A percentile compares a stretch with the other conserved stretches of the same genome.
These are phyloP conservation scores for Termitomyces sp. DNA, from an alignment of 768 basidiomycete species.

Conservation along the genomic window DNA sequence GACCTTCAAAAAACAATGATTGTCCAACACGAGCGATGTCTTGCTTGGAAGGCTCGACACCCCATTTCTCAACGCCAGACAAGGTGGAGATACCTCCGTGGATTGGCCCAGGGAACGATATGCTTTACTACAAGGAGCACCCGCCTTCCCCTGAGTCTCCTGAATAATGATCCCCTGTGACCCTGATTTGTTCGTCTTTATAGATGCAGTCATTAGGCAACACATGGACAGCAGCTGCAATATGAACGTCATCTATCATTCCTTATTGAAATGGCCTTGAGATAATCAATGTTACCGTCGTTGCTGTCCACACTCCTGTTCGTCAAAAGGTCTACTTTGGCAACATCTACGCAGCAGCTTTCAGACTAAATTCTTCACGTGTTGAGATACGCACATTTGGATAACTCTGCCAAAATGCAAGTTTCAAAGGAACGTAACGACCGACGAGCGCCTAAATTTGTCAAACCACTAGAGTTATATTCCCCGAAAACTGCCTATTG, in stretches of 20 bases:
- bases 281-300: background rate
- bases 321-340: background rate
- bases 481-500: background rate
- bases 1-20: background rate
- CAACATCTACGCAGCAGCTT: background rate
- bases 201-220: background rate
- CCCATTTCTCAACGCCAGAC: constrained; percentile 11
- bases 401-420: background rate
- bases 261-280: too few species aligned
- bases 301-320: background rate
- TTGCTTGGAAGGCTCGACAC: constrained; percentile 1
- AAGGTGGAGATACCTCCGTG: constrained; percentile 12
- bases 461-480: background rate
- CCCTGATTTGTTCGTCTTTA: background rate
- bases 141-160: background rate
- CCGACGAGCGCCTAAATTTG: background rate
- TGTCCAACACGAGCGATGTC: constrained; percentile 10
- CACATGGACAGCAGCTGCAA: background rate
- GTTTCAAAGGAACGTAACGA: background rate
- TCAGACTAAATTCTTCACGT: background rate
- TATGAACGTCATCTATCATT: background rate
- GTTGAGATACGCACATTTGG: background rate
- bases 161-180: background rate
- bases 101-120: constrained; percentile 7
- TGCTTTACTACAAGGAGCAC: constrained; percentile 11